Base-by-base conservation (phyloP, 306 rosid genomes). In the Quercus gilva region DNA sequence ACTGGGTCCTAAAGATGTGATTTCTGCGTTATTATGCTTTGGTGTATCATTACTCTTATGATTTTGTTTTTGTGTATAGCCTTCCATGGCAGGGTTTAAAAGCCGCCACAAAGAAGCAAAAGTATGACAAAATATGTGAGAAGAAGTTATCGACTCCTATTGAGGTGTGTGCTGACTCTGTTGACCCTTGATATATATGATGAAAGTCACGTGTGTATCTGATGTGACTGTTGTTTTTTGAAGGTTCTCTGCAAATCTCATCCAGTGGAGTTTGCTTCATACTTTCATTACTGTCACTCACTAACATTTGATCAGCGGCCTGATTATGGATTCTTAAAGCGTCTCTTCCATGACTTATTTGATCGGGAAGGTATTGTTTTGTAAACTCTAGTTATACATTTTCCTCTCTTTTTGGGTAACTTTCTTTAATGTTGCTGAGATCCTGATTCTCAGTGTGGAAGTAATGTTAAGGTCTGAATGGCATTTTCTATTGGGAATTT, bases 11-110 rank as follows among this genome's bases (percentile, higher is more conserved):
- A 33, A 31, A 55, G 19, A 20, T 65, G 20, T 31, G 41, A 14
- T 51, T 14, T 26, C 58, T 67, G 9, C 51, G 21, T 77, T 69
- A 35, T 41, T 17, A 25, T 70, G 29, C 53, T 52, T 59, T 21
- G 33, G 57, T 10, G 28, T 29, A 8, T 55, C 56, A 23, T 78
- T 51, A 35, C 28, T 53, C 21, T 55, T 20, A 65, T 73, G 73
- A 70, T 61, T 73, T 7, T 31, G 45, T 83, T 58, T 85, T 71
- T 78, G 79, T 76, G 55, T 81, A 69, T 64, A 95, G 99, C 86
- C 99, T 95, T 87, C 99, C 99, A 43, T 95, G 99, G 99, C 99
- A 95, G 89, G 96, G 96, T 85, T 90, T 95, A 77, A 95, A 95
- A 89, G 99, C 99, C 73, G 98, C 94, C 64, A 93, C 98, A 17